A percentile compares a stretch with the other conserved stretches of the same genome.
These are phyloP conservation scores for Eucalyptus caleyi DNA, from an alignment of 345 rosid species.

Conservation along the genomic window DNA sequence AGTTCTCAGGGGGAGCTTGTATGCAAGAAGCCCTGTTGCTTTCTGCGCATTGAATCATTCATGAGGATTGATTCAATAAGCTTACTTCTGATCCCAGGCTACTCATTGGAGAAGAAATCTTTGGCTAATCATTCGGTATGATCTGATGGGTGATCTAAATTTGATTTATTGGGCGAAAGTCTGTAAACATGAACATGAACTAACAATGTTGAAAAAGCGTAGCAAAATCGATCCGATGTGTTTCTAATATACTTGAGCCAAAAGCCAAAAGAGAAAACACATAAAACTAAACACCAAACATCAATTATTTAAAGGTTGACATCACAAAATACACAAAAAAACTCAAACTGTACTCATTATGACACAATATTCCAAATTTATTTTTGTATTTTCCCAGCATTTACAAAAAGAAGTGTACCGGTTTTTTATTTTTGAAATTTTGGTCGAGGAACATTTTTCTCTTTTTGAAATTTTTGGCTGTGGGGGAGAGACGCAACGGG, in stretches of 20 bases:
- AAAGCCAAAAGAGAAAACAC: no score
- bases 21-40: not conserved
- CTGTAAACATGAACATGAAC: not conserved
- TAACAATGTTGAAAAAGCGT: fast-evolving
- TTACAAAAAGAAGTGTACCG: no score
- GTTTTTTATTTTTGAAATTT: no score
- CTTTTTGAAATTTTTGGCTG: not conserved
- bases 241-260: no score
- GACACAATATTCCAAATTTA: no score
- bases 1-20: not conserved
- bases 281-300: no score
- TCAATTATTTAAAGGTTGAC: not conserved
- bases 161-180: not conserved
- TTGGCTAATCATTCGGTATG: not conserved
- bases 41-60: not conserved
- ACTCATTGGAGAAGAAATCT: not conserved
- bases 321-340: no score
- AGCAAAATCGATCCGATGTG: no score
- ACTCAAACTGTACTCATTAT: no score
- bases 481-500: not conserved
- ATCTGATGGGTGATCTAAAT: not conserved
- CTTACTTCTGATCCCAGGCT: not conserved
- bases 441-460: not conserved
- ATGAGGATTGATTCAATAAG: not conserved
- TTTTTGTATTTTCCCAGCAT: no score